Evolutionary conservation across 257 asterid genomes (phyloP).

Genomic region (Jaltomata sinuosa): DNA sequence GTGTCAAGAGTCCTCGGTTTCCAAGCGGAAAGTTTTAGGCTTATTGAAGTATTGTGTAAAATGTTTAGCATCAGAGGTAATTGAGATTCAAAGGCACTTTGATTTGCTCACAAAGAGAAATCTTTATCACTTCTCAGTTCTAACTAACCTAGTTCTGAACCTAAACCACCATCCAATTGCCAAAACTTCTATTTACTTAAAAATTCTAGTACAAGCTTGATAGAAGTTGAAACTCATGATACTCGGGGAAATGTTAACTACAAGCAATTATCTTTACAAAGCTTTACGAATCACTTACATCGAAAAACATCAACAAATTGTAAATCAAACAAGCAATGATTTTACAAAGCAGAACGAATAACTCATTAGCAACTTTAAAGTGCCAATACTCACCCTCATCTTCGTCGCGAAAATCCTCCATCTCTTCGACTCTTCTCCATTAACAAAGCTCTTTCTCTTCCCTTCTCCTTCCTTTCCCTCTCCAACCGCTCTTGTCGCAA

Average conservation of each 20-base stretch:
- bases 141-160: neutral
- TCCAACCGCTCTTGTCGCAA: constrained; percentile 81
- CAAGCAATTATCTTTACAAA: neutral
- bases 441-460: constrained; percentile 66
- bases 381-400: constrained; percentile 30
- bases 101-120: neutral
- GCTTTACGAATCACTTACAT: neutral
- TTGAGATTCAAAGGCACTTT: neutral
- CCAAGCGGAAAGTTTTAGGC: neutral
- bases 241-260: neutral
- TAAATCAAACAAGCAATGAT: neutral
- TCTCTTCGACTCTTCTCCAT: constrained; percentile 41
- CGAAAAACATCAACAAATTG: neutral
- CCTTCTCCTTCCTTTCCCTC: constrained; percentile 71
- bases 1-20: neutral
- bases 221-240: neutral
- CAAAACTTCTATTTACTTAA: neutral
- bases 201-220: neutral
- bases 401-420: constrained; percentile 53
- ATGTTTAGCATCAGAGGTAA: neutral
- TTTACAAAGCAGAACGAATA: neutral
- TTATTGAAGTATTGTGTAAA: neutral
- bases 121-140: neutral
- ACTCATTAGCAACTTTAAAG: neutral
- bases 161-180: neutral